Evolutionary conservation across 2,329 filamentous ascomycete species (phyloP).

Genomic region (Paecilomyces formosus): DNA sequence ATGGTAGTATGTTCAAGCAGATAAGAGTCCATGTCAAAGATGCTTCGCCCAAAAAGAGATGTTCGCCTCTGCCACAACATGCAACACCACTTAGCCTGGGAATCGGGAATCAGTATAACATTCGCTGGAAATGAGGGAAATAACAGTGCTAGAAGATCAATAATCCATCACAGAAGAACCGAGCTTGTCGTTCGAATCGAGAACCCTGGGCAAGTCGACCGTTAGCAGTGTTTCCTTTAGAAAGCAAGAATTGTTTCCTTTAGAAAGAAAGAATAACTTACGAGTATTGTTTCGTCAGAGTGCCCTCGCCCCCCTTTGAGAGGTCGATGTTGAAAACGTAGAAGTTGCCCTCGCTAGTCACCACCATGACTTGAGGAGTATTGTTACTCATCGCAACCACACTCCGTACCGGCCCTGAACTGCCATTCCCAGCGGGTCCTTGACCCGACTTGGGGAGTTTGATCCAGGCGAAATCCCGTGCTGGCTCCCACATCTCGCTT

Average conservation of each 20-base stretch:
- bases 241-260: background rate
- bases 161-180: slow-evolving; percentile 28
- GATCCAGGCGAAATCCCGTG: slow-evolving; percentile 92
- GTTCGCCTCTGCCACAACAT: background rate
- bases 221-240: slow-evolving; percentile 7
- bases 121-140: background rate
- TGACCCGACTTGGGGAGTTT: slow-evolving; percentile 65
- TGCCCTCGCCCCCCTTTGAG: slow-evolving; percentile 88
- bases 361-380: slow-evolving; percentile 94
- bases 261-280: slow-evolving; percentile 44
- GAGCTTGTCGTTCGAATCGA: slow-evolving; percentile 38
- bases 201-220: slow-evolving; percentile 22
- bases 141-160: slow-evolving; percentile 10
- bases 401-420: slow-evolving; percentile 60
- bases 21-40: background rate
- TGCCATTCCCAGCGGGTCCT: slow-evolving; percentile 27
- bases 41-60: background rate
- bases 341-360: slow-evolving; percentile 91
- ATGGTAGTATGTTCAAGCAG: background rate
- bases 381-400: slow-evolving; percentile 97
- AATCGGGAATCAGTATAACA: background rate
- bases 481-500: slow-evolving; percentile 95
- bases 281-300: slow-evolving; percentile 87
- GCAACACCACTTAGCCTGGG: background rate
- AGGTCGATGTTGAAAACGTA: slow-evolving; percentile 94